Percentiles rank a stretch among this genome's conserved stretches.
phyloP scores from a whole-genome alignment of 192 early-diverging fungal species.

The Pilobolus umbonatus region DNA sequence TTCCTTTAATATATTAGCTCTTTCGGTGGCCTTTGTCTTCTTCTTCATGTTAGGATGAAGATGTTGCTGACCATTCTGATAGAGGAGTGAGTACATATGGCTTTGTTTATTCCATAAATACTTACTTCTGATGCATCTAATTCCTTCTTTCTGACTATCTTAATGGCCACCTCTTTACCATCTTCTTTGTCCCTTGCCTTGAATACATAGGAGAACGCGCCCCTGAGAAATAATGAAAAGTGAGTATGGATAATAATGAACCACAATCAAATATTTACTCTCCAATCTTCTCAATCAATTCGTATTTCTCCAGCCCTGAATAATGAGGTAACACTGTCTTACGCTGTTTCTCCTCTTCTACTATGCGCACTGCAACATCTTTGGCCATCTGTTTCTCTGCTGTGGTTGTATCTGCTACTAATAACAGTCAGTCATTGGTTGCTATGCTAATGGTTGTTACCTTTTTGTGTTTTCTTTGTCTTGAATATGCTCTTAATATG shows the following conservation, averaged over 20 bases:
- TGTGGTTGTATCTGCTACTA: not conserved
- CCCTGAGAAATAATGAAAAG: slow-evolving; percentile 42
- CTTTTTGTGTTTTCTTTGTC: not conserved
- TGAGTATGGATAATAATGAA: not conserved
- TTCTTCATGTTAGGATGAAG: slow-evolving; percentile 38
- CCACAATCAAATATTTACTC: slow-evolving; percentile 44
- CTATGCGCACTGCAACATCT: slow-evolving; percentile 41
- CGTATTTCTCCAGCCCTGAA: slow-evolving; percentile 54
- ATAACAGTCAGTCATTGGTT: not conserved
- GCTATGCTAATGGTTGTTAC: no score
- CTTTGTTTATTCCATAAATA: not conserved
- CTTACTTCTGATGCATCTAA: slow-evolving; percentile 64
- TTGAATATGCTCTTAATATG: slow-evolving; percentile 12
- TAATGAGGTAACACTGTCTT: slow-evolving; percentile 50
- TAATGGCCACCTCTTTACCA: slow-evolving; percentile 74
- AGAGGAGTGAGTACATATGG: not conserved
- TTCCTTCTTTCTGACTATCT: slow-evolving; percentile 73
- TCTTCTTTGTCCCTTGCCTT: slow-evolving; percentile 61
- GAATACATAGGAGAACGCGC: slow-evolving; percentile 85
- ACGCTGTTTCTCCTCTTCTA: slow-evolving; percentile 46
- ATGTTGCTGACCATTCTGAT: slow-evolving; percentile 24
- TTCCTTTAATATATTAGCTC: slow-evolving; percentile 83
- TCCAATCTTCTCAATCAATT: slow-evolving; percentile 61
- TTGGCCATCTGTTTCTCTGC: slow-evolving; percentile 21
- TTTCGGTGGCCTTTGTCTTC: slow-evolving; percentile 34